Base-by-base conservation (phyloP, 345 rosid genomes). In the Bruguiera sexangula region DNA sequence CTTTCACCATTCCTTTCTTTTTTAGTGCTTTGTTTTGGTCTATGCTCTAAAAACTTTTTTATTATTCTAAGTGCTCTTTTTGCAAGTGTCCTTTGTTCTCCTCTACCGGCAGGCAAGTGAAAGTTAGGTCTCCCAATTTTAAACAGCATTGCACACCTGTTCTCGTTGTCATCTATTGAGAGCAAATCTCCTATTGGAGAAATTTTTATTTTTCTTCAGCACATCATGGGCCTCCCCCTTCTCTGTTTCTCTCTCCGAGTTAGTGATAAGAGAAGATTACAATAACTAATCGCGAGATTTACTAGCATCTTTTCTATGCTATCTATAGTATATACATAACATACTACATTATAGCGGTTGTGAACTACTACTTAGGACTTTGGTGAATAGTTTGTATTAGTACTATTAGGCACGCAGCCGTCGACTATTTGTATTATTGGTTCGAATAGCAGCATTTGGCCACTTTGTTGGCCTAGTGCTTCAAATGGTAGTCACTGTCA, bases 121-220 rank as follows among this genome's bases (percentile, higher is more conserved):
- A 63, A 65, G 81, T 68, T 69, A 68, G 77, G 79, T 70, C 63
- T 67, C 65, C 54, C 50, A 69, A 73, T 73, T 61, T 68, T 76
- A 65, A 50, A 73, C 68, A 60, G 32, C 74, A 68, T 22, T 62
- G 75, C 63, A 73, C 63, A 66, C 75, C 71, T 60, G 74, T 70
- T 75, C 59, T 60, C 21, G 66, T 79, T 73, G 77, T 76, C 82
- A 73, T 74, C 63, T 76, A 67, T 50, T 27, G 58, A 39, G 54
- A 52, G 50, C 82, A 79, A 75, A 73, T 82, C 76, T 73, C 57
- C 19, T 43, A 9, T 6, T 22, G 22, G 52, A 34, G 54, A 70
- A 76, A 76, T 76, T 79, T 76, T 73, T 68, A 56, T 69, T 63
- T 59, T 65, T 30, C 50, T 57, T 50, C 43, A 48, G 22, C 61